These are phyloP conservation scores for Cystobasidium pallidum DNA, from an alignment of 1,284 basidiomycete genomes.

Conservation along the genomic window DNA sequence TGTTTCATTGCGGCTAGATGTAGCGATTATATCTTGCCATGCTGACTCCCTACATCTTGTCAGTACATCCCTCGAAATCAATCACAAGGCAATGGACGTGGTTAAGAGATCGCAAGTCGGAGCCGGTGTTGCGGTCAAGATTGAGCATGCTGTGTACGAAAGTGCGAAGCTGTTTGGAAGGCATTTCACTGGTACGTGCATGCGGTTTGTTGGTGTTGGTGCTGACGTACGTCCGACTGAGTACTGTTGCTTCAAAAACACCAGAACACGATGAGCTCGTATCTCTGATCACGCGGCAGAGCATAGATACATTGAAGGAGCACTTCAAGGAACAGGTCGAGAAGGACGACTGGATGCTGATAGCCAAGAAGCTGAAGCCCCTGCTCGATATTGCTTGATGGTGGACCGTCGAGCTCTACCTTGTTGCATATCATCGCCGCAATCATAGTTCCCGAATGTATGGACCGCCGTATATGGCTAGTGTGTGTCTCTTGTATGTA, in stretches of 20 bases:
- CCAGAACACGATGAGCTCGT: conserved; percentile 87
- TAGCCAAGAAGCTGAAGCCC: conserved; percentile 72
- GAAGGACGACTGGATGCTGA: conserved; percentile 90
- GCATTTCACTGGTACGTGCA: conserved; percentile 63
- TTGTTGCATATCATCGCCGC: no score
- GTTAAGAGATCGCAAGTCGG: conserved; percentile 92
- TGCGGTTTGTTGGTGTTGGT: background rate
- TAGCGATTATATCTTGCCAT: background rate
- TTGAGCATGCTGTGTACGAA: conserved; percentile 95
- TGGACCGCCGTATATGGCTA: no score
- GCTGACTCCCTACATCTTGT: no score
- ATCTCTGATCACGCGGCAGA: conserved; percentile 85
- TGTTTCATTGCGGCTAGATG: conserved; percentile 55
- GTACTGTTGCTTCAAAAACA: background rate
- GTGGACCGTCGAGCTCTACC: no score
- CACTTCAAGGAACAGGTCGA: conserved; percentile 67
- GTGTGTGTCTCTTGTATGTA: no score
- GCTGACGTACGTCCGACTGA: background rate
- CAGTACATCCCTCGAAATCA: conserved; percentile 92
- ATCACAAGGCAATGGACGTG: conserved; percentile 65
- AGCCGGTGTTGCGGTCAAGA: conserved; percentile 96
- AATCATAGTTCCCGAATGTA: no score
- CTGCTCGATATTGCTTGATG: conserved; percentile 27
- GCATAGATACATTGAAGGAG: conserved; percentile 93
- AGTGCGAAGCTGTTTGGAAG: conserved; percentile 87